Evolutionary conservation across 352 stramenopile genomes (phyloP).

Genomic region (Plasmopara halstedii): DNA sequence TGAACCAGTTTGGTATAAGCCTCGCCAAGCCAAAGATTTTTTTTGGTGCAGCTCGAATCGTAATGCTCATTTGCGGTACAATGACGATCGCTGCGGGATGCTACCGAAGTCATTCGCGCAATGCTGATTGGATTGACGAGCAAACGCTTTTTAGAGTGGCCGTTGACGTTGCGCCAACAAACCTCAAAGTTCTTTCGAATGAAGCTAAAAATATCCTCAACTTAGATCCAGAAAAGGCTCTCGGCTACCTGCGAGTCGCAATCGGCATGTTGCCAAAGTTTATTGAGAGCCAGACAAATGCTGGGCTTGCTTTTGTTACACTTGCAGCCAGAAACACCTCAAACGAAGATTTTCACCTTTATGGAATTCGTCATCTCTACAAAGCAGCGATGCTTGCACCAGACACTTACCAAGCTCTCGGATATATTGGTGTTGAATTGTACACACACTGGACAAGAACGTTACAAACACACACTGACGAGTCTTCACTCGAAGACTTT

Average conservation of each 20-base stretch:
- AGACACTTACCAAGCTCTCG: conserved; percentile 16
- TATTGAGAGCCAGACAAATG: conserved; percentile 48
- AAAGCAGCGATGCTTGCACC: conserved; percentile 29
- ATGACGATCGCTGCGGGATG: conserved; percentile 28
- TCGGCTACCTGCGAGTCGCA: conserved; percentile 30
- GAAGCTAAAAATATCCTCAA: conserved; percentile 54
- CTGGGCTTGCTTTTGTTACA: conserved; percentile 35
- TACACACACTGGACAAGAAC: conserved; percentile 26
- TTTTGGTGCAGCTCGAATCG: conserved; percentile 2
- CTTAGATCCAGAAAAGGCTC: conserved; percentile 25
- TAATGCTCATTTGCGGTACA: conserved; percentile 8
- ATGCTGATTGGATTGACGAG: conserved; percentile 60
- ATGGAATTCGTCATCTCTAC: conserved; percentile 38
- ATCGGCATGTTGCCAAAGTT: conserved; percentile 36
- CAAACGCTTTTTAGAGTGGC: conserved; percentile 47
- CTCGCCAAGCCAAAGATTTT: not conserved
- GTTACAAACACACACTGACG: conserved; percentile 1
- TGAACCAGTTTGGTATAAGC: not conserved
- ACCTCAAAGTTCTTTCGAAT: conserved; percentile 76
- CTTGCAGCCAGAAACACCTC: conserved; percentile 5
- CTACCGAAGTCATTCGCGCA: conserved; percentile 41
- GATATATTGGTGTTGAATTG: conserved; percentile 32
- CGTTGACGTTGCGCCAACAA: conserved; percentile 45
- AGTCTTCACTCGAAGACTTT: conserved; percentile 8
- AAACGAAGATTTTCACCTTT: conserved; percentile 21